phyloP scores from a whole-genome alignment of 2,329 filamentous ascomycete species.

The Beauveria australis region DNA sequence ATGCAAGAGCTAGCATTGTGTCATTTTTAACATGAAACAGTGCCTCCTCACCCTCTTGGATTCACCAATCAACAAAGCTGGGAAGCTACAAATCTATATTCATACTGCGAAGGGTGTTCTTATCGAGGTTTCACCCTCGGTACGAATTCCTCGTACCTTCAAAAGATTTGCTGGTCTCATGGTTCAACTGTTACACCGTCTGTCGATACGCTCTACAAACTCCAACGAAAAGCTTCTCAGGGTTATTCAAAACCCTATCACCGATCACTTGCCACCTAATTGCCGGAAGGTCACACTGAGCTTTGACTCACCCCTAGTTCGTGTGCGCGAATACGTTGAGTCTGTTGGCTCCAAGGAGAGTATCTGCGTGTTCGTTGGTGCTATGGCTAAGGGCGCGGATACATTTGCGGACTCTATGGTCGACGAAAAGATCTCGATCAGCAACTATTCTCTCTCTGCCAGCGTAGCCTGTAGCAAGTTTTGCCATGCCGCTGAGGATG shows the following conservation, averaged over 20 bases:
- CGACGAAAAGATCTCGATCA: slow-evolving; percentile 96
- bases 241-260: slow-evolving; percentile 97
- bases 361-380: slow-evolving; percentile 94
- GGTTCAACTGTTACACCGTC: slow-evolving; percentile 92
- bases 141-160: slow-evolving; percentile 95
- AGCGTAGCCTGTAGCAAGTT: slow-evolving; percentile 99
- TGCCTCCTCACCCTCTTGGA: slow-evolving; percentile 95
- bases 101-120: slow-evolving; percentile 95
- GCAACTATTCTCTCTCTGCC: slow-evolving; percentile 93
- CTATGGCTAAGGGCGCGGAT: slow-evolving; percentile 95
- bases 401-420: slow-evolving; percentile 92
- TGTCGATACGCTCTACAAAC: slow-evolving; percentile 92
- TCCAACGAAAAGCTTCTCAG: slow-evolving; percentile 96
- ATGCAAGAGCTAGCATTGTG: not conserved
- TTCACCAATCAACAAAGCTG: slow-evolving; percentile 97
- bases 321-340: slow-evolving; percentile 82
- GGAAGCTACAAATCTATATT: slow-evolving; percentile 96
- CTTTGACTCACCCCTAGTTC: slow-evolving; percentile 82
- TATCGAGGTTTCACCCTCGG: slow-evolving; percentile 96
- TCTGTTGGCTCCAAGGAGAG: slow-evolving; percentile 75
- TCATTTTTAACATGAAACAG: slow-evolving; percentile 36
- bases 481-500: slow-evolving; percentile 95
- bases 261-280: slow-evolving; percentile 90
- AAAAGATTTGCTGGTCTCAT: slow-evolving; percentile 98
- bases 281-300: slow-evolving; percentile 96